Percentiles rank a stretch among this genome's conserved stretches.
phyloP scores from a whole-genome alignment of 108 stramenopile genomes.

The Cyclotella sp. region DNA sequence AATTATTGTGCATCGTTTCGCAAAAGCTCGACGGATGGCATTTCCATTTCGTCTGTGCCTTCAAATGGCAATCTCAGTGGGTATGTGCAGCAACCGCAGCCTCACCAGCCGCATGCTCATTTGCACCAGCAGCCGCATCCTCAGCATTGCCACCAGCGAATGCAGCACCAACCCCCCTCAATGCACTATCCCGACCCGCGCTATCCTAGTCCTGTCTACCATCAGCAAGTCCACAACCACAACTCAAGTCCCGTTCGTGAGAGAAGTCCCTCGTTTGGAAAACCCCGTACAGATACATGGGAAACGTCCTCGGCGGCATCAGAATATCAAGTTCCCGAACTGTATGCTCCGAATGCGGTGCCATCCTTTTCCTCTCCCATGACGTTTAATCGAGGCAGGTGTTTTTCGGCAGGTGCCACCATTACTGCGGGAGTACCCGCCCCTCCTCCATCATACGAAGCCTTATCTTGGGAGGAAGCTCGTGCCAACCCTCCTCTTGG shows the following conservation, averaged over 20 bases:
- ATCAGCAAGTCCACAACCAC: conserved; percentile 25
- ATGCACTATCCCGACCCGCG: conserved; percentile 33
- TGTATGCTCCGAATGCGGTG: conserved; percentile 11
- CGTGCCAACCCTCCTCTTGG: conserved; percentile 8
- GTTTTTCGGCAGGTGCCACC: conserved; percentile 45
- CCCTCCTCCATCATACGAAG: conserved; percentile 3
- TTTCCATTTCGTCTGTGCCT: neutral
- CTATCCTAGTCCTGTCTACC: conserved; percentile 42
- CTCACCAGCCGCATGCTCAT: neutral
- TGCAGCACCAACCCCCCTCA: neutral
- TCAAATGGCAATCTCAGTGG: conserved; percentile 6
- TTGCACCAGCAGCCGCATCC: conserved; percentile 7
- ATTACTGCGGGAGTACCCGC: neutral
- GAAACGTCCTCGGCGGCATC: conserved; percentile 69
- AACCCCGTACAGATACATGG: conserved; percentile 49
- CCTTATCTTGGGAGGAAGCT: neutral
- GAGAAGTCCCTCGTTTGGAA: conserved; percentile 16
- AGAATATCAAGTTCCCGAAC: conserved; percentile 57
- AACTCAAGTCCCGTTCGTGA: neutral
- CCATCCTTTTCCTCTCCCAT: conserved; percentile 28
- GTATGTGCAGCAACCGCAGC: conserved; percentile 18
- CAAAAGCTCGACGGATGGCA: conserved; percentile 13
- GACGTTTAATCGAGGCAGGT: conserved; percentile 42
- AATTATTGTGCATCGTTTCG: neutral
- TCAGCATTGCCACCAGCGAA: neutral